A percentile compares a stretch with the other conserved stretches of the same genome.
Evolutionary conservation across 805 yeast species (phyloP).

Genomic region (Nematodospora valgi): DNA sequence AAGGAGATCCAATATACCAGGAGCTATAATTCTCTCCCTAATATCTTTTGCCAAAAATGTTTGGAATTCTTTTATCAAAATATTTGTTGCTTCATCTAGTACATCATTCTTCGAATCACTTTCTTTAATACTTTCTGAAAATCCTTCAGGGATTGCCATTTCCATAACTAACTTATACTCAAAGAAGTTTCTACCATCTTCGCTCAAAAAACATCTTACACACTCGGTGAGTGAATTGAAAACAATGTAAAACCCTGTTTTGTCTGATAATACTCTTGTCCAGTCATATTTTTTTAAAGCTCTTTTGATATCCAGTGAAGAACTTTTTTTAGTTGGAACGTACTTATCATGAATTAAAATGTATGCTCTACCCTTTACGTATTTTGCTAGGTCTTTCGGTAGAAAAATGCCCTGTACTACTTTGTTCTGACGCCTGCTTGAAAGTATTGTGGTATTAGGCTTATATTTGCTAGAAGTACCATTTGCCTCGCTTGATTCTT

Average conservation of each 20-base stretch:
- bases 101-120: slow-evolving; percentile 24
- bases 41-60: slow-evolving; percentile 65
- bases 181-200: slow-evolving; percentile 53
- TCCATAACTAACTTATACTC: slow-evolving; percentile 57
- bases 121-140: slow-evolving; percentile 16
- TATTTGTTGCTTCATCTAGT: slow-evolving; percentile 55
- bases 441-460: slow-evolving; percentile 34
- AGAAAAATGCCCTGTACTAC: slow-evolving; percentile 35
- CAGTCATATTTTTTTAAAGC: slow-evolving; percentile 59
- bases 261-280: slow-evolving; percentile 61
- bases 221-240: slow-evolving; percentile 62
- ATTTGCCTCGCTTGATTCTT: slow-evolving; percentile 7
- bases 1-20: slow-evolving; percentile 59
- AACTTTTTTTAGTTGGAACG: slow-evolving; percentile 45
- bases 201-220: slow-evolving; percentile 53
- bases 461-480: slow-evolving; percentile 10
- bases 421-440: slow-evolving; percentile 27
- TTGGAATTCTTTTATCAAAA: slow-evolving; percentile 62
- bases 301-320: slow-evolving; percentile 56
- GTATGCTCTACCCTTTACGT: slow-evolving; percentile 56
- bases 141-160: slow-evolving; percentile 47
- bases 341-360: slow-evolving; percentile 51
- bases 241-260: slow-evolving; percentile 65
- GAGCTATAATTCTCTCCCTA: slow-evolving; percentile 68
- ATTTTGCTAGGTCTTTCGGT: slow-evolving; percentile 47